phyloP scores from a whole-genome alignment of 768 basidiomycete genomes.

The Mycena metata region DNA sequence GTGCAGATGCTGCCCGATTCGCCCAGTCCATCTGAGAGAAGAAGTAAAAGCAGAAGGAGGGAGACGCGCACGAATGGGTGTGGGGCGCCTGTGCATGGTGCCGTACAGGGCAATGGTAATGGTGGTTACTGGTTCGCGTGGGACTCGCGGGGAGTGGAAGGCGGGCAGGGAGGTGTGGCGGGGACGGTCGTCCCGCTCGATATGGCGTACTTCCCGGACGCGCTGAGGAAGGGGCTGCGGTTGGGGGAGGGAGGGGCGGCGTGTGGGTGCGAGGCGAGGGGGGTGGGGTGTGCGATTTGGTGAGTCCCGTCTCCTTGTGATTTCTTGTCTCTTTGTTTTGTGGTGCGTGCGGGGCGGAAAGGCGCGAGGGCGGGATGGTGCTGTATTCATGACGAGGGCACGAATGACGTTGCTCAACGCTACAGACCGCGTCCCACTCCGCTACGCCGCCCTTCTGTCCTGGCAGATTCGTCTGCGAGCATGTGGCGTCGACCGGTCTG shows the following conservation, averaged over 20 bases:
- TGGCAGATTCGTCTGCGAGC: no score
- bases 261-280: constrained; percentile 9
- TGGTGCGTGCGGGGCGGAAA: background rate
- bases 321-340: background rate
- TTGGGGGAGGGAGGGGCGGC: background rate
- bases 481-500: no score
- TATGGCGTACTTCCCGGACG: background rate
- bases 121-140: no score
- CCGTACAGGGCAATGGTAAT: no score
- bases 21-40: background rate
- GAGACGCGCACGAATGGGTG: constrained; percentile 21
- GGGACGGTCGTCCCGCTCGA: constrained; percentile 23
- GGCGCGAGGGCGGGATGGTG: no score
- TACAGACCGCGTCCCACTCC: no score
- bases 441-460: no score
- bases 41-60: background rate
- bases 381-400: no score
- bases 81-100: background rate
- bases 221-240: background rate
- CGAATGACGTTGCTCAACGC: no score
- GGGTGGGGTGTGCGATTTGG: constrained; percentile 25
- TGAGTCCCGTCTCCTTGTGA: background rate
- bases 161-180: background rate
- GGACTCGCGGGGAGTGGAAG: no score
- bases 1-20: constrained; percentile 7